Base-by-base conservation (phyloP, 164 flowering plant species). In the Nymphaea colorata region DNA sequence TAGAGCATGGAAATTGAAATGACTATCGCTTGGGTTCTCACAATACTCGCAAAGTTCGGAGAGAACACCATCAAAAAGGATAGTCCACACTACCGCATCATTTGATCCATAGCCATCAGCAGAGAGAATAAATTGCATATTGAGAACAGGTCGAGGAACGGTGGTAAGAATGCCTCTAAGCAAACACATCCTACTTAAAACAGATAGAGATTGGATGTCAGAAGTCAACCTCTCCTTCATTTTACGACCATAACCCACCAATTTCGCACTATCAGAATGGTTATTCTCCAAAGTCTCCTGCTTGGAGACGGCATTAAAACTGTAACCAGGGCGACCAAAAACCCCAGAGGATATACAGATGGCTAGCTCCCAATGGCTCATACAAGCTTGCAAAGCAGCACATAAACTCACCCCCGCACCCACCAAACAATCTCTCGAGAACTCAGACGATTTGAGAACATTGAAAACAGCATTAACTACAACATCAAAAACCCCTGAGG, bases 161-260 rank as follows among this genome's bases (percentile, higher is more conserved):
- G 96, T 88, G 6, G 99, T 95, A 67, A 95, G 93, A 65, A 95
- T 85, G 73, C 99, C 99, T 80, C 99, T 84, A 53, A 95, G 82
- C 77, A 95, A 78, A 78, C 96, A 88, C 43, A 95, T 79, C 70
- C 97, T 84, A 75, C 90, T 92, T 79, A 90, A 77, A 8, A 68
- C 76, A 10, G 94, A 83, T 64, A 92, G 75, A 5, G 63, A 73
- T 42, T 41, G 36, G 43, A 95, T 78, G 69, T 87, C 92, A 44
- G 71, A 59, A 70, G 64, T 77, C 70, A 90, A 51, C 76, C 86
- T 79, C 42, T 87, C 89, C 51, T 72, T 72, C 70, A 85, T 71
- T 76, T 79, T 85, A n/a, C 17, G 61, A 62, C 69, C 65, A 18
- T 65, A 76, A 72, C 71, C 76, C 41, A 68, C 66, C 44, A 67